Base-by-base conservation (phyloP, 2,329 filamentous ascomycete genomes). In the Colletotrichum sp. region DNA sequence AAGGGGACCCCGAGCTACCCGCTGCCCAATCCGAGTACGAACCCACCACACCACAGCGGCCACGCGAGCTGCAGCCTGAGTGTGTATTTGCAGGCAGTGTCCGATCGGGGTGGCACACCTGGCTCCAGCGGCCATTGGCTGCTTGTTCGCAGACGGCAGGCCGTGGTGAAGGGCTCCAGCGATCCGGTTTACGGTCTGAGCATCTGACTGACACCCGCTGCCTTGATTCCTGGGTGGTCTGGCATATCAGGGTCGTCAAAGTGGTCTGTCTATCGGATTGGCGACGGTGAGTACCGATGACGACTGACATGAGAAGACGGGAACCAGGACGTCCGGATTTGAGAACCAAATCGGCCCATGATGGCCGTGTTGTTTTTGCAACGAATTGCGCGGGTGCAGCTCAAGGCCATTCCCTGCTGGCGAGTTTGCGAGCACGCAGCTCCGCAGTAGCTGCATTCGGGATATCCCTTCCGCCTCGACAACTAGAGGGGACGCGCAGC, bases 131-230 rank as follows among this genome's bases (percentile, higher is more conserved):
- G n/a, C 36, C 32, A 36, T 18, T 55, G 44, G 44, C n/a, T 52
- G 12, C 44, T 52, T 52, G 48, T 32, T 68, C 66, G 52, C 22
- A 28, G 30, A 57, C 48, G 65, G 48, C 18, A 34, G 65, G 22
- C 39, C 28, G 24, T 36, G n/a, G 64, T 39, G 34, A 70, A 24
- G 55, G 52, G 34, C 30, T 55, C 72, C 60, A 63, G 68, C n/a
- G 62, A 67, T 62, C 52, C 62, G 68, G 68, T 66, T 75, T 62
- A 63, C 62, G 22, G 72, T 48, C 57, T 73, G 72, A 72, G 55
- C 62, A 75, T 75, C 72, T 75, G 62, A 67, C 60, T 66, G 59
- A 72, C 66, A 39, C 24, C 71, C 26, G n/a, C 22, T 24, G 36
- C 30, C 34, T 39, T 28, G 66, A 22, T 24, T 48, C 18, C 32